Evolutionary conservation across 2,329 filamentous ascomycete genomes (phyloP), one percentile per base, ranked within the genome.

Genomic region (Raffaelea arxii): DNA sequence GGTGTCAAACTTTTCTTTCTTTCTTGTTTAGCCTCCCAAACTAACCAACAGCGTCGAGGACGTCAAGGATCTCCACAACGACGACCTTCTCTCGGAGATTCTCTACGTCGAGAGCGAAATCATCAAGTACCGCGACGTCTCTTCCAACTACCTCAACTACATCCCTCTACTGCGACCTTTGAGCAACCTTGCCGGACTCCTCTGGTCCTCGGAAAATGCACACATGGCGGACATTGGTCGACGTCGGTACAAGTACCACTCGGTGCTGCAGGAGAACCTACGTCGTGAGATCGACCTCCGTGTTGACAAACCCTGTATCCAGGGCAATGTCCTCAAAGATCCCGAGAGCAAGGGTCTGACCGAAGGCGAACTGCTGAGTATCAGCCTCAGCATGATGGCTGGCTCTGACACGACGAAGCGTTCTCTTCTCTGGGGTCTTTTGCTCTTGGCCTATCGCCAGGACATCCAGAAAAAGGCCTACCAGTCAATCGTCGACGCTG

Each of bases 81-180:
- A 35, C 19, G 70, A 86, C 49, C 67, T 90, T 6, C 68, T 91
- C 5, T 68, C 76, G 18, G 86, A 90, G 58, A 88, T 91, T 48
- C 78, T 80, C 0, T 70, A 80, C 42, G 85, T 90, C 3, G 86
- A 91, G 60, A 74, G 84, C 25, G 80, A 79, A 5, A 79, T 92
- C 23, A 82, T 79, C 46, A 86, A 85, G 55, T 83, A 89, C 58
- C 69, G 86, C 37, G 84, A 78, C 22, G 91, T 37, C 3, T 14
- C 24, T 16, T 11, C 88, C 58, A 91, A 91, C 59, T 86, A 83
- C 77, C 82, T 86, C 56, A 86, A 92, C 25, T 45, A 39, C 24
- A 25, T 45, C 3, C 41, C 48, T 6, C 18, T 90, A 6, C 59
- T 91, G 49, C 72, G 86, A 24, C 72, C 77, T 53, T 74, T 79